phyloP scores from a whole-genome alignment of 176 grass and related monocot genomes.

The Avena insularis region DNA sequence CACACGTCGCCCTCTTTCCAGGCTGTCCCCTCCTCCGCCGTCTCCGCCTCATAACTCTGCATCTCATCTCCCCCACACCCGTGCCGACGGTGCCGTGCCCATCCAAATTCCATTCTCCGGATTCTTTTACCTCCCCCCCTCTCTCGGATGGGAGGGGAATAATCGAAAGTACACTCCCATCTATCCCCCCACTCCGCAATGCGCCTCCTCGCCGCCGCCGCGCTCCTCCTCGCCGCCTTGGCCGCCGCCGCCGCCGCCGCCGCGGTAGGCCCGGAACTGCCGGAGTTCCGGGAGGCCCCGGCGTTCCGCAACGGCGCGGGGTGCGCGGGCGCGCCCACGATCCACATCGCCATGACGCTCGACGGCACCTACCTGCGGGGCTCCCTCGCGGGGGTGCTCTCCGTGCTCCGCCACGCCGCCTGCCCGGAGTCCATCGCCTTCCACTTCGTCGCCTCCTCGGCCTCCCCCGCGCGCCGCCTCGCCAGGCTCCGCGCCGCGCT shows the following conservation, averaged over 20 bases:
- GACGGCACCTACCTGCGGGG: conserved; percentile 94
- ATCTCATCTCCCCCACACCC: conserved; percentile 26
- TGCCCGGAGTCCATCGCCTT: conserved; percentile 95
- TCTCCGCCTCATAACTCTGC: conserved; percentile 42
- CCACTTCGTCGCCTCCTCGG: conserved; percentile 86
- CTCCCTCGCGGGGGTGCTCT: conserved; percentile 89
- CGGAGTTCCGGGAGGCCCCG: conserved; percentile 82
- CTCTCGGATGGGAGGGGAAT: background rate
- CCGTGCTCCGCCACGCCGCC: conserved; percentile 88
- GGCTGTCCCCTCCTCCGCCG: conserved; percentile 49
- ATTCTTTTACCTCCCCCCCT: background rate
- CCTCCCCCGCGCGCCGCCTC: conserved; percentile 59
- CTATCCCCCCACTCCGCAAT: conserved; percentile 40
- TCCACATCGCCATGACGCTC: conserved; percentile 98
- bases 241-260: background rate
- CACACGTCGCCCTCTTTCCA: conserved; percentile 65
- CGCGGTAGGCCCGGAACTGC: conserved; percentile 42
- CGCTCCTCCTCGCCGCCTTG: conserved; percentile 36
- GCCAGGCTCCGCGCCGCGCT: conserved; percentile 65
- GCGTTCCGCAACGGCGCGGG: conserved; percentile 88
- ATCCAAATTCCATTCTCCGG: conserved; percentile 27
- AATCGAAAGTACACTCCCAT: background rate
- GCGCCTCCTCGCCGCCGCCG: conserved; percentile 45
- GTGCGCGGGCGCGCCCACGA: conserved; percentile 59
- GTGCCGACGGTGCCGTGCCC: conserved; percentile 6